phyloP scores from a whole-genome alignment of 768 basidiomycete species.

The Mycena latifolia region DNA sequence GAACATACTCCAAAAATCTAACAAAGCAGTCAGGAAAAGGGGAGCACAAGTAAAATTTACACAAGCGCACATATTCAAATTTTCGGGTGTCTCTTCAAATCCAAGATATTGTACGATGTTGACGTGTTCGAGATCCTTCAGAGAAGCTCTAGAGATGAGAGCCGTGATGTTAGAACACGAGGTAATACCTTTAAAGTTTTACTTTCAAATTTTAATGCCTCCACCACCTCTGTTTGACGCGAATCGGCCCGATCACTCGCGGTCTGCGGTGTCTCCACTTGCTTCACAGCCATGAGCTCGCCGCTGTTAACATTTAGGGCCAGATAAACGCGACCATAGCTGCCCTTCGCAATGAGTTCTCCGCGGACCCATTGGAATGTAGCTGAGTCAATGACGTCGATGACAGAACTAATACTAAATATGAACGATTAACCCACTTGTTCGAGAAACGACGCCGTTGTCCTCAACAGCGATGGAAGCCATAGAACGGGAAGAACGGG shows the following conservation, averaged over 20 bases:
- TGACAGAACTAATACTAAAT: background rate
- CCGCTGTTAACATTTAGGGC: conserved; percentile 91
- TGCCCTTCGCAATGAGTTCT: conserved; percentile 93
- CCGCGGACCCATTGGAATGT: conserved; percentile 94
- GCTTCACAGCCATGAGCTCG: conserved; percentile 96
- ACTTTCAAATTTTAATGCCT: conserved; percentile 88
- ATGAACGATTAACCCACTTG: conserved; percentile 11
- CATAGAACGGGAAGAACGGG: conserved; percentile 4
- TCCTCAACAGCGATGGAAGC: background rate
- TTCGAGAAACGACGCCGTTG: background rate
- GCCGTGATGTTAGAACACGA: background rate
- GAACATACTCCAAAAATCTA: conserved; percentile 96
- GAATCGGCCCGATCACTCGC: conserved; percentile 76
- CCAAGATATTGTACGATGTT: conserved; percentile 95
- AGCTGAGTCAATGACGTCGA: background rate
- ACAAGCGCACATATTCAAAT: conserved; percentile 93
- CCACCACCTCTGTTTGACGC: conserved; percentile 76
- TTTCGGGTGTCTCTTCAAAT: conserved; percentile 79
- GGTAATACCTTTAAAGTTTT: conserved; percentile 58
- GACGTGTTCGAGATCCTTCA: conserved; percentile 90
- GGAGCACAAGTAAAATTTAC: too few relatives aligned
- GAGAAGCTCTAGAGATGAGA: conserved; percentile 16
- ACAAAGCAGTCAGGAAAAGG: too few relatives aligned
- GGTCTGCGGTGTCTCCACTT: conserved; percentile 88
- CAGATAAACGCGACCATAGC: conserved; percentile 92